Conservation (phyloP, 2,329 filamentous ascomycete genomes). For the Alternaria alternata region DNA sequence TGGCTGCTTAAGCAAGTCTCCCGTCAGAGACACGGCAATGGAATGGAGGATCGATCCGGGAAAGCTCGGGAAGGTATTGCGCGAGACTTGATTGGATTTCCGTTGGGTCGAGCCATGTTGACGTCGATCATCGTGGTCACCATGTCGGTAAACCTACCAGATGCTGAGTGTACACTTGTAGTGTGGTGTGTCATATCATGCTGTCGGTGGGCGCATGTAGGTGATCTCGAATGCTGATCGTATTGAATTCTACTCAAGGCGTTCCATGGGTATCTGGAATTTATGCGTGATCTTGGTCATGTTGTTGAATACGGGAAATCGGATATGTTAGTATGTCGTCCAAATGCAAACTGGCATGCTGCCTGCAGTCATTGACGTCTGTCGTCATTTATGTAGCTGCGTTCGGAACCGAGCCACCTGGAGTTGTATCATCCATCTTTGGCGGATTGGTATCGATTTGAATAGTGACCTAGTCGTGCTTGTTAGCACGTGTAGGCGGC, state of each 20-base stretch:
- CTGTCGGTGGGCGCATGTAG: background rate
- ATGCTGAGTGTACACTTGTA: background rate
- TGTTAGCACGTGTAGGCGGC: slow-evolving; percentile 1
- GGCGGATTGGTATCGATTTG: slow-evolving; percentile 59
- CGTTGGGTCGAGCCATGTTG: background rate
- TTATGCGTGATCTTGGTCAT: slow-evolving; percentile 44
- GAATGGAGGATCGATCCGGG: background rate
- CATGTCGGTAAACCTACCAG: background rate
- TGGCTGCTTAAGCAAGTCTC: background rate
- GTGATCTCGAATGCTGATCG: background rate
- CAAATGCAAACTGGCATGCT: slow-evolving; percentile 1
- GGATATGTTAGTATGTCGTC: background rate
- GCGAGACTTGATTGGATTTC: background rate
- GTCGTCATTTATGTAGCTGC: slow-evolving; percentile 18
- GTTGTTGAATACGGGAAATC: slow-evolving; percentile 31
- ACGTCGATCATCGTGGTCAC: background rate
- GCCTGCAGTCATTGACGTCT: slow-evolving; percentile 33
- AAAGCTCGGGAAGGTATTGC: background rate
- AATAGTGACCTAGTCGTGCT: slow-evolving; percentile 55
- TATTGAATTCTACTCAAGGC: slow-evolving; percentile 37
- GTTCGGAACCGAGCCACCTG: slow-evolving; percentile 17
- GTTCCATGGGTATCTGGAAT: slow-evolving; percentile 45
- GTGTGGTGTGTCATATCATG: background rate
- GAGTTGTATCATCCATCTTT: slow-evolving; percentile 44
- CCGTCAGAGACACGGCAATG: background rate